Base-by-base conservation (phyloP, 75 land plant genomes). In the Ceratopteris richardii region DNA sequence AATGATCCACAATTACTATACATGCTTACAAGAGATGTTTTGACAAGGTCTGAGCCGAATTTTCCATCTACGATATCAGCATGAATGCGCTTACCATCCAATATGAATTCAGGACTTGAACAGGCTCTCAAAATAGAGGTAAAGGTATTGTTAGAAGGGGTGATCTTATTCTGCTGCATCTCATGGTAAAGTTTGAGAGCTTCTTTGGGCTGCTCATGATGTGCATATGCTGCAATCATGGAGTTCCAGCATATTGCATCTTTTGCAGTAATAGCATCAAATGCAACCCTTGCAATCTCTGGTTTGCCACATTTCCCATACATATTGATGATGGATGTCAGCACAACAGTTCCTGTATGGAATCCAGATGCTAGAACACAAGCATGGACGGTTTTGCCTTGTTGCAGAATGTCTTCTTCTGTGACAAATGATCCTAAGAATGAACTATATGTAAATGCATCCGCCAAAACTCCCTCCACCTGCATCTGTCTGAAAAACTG, bases 21-120 rank as follows among this genome's bases (percentile, higher is more conserved):
- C 66, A 64, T 64, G 18, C 51, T 56, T 25, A 64, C 16, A 0
- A 67, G 67, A 17, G 63, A 46, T 23, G 43, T 40, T 18, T 30
- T 51, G 16, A 58, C 62, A 24, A 42, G 20, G 17, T 29, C 40
- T 5, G 65, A 74, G 5, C 54, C 0, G 1, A 75, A 65, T 3
- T 67, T 51, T 11, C 33, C 36, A 12, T 64, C 54, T 3, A 71
- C 0, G 12, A 75, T 60, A 64, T 61, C 68, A n/a, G 71, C 58
- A 29, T 61, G 63, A 44, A 61, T 41, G 33, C 42, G 51, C 13
- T 27, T 27, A 1, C 63, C 63, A 25, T 61, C 47, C 52, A 30
- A 24, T n/a, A 53, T 1, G 52, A 61, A 62, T 20, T 48, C 66
- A 30, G 50, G 39, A 12, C 40, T 54, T 19, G 66, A 48, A 55